A percentile compares a stretch with the other conserved stretches of the same genome.
Conservation (phyloP, 352 stramenopile species). For the Phytophthora chlamydospora region DNA sequence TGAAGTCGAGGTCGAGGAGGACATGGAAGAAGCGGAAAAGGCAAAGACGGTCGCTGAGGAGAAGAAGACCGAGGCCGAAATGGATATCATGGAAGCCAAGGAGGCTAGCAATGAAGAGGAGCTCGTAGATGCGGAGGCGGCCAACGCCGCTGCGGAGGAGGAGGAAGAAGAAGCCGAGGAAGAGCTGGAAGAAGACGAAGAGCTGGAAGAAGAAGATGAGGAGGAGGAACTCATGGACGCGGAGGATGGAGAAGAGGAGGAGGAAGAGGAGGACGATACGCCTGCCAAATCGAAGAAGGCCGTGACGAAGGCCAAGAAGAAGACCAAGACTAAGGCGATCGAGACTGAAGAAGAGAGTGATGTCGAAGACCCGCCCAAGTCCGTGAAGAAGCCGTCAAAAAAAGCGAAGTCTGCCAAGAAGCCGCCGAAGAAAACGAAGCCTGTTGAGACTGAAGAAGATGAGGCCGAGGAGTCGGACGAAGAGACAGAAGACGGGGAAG, state of each 20-base stretch:
- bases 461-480: conserved; percentile 3
- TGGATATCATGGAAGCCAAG: conserved; percentile 33
- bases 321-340: conserved; percentile 10
- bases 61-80: conserved; percentile 33
- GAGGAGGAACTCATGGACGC: conserved; percentile 21
- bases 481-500: conserved; percentile 15
- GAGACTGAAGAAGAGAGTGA: conserved; percentile 18
- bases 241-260: conserved; percentile 15
- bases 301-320: conserved; percentile 2
- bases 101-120: conserved; percentile 27
- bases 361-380: conserved; percentile 2
- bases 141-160: conserved; percentile 27
- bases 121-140: conserved; percentile 23
- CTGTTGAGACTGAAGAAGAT: conserved; percentile 2
- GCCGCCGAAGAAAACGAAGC: conserved; percentile 7
- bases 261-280: conserved; percentile 21
- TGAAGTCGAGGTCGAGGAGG: conserved; percentile 35
- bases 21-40: conserved; percentile 33
- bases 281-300: conserved; percentile 8
- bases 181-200: conserved; percentile 21
- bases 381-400: conserved; percentile 2
- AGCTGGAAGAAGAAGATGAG: conserved; percentile 21
- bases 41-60: conserved; percentile 25
- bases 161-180: conserved; percentile 32
- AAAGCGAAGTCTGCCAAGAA: conserved; percentile 8